Conservation (phyloP, 257 asterid genomes). For the Solanum etuberosum region DNA sequence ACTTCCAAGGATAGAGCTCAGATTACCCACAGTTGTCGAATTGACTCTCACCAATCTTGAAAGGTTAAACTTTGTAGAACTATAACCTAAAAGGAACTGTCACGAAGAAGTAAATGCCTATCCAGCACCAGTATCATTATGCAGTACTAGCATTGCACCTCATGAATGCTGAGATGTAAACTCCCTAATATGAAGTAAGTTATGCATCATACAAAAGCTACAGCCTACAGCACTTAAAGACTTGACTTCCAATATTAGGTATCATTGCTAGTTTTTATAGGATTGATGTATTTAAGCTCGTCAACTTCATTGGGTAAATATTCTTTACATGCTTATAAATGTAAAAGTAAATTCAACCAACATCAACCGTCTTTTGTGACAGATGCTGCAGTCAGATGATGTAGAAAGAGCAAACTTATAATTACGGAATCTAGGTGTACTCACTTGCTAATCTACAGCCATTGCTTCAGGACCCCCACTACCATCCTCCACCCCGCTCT, state of each 20-base stretch:
- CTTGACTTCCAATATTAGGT: not conserved
- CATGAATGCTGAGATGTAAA: not conserved
- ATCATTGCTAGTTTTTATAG: not conserved
- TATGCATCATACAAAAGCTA: not conserved
- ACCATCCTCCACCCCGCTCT: slow-evolving; percentile 44
- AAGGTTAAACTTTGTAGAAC: not conserved
- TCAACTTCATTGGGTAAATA: not conserved
- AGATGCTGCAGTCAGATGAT: not conserved
- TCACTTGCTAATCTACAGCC: slow-evolving; percentile 50
- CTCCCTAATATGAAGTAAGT: not conserved
- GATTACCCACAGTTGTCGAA: not conserved
- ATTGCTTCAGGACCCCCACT: slow-evolving; percentile 60
- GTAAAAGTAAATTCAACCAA: not conserved
- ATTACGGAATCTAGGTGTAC: not conserved
- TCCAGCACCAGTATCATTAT: not conserved
- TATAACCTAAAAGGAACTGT: not conserved
- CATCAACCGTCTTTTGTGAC: not conserved
- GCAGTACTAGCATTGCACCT: not conserved
- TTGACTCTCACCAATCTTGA: not conserved
- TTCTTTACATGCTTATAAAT: not conserved
- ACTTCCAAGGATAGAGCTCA: not conserved
- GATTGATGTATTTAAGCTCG: not conserved
- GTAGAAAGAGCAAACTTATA: not conserved
- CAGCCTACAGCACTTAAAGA: not conserved
- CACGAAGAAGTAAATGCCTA: not conserved